Evolutionary conservation across 140 eudicot species (phyloP), one percentile per base, ranked within the genome.

Genomic region (Oenanthe javanica): DNA sequence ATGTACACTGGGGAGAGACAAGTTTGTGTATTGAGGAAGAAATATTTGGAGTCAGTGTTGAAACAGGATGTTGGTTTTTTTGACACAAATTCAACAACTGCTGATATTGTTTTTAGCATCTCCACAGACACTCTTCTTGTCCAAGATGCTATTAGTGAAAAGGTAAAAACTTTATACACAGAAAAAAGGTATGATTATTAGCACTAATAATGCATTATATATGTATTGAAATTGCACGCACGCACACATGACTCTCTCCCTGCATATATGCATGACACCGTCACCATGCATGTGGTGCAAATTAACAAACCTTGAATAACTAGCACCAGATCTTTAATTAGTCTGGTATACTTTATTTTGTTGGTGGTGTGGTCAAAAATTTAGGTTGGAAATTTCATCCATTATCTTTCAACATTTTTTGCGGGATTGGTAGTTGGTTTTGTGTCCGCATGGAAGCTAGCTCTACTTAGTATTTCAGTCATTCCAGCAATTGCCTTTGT

Each of bases 341-440:
- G 25, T 57, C 25, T 57, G 66, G 18, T 57, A 5, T 15, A 57
- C 31, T 27, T 0, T 27, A 31, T n/a, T 0, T 27, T 67, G 16
- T 27, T 67, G 36, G 47, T 64, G 36, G 38, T 66, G 2, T 52
- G 23, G 27, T 77, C 14, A 76, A 10, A n/a, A 10, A 13, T 82
- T 13, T 79, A 94, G 98, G 97, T 94, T 80, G 98, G 97, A 48
- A 92, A 92, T 81, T 94, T 94, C 86, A 94, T 94, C 47, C 98
- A 94, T 85, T 90, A 94, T 70, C 88, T 94, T 1, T 94, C 97
- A 5, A 94, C 98, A 47, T 94, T 94, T 82, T 79, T 94, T 93
- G 96, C 96, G 75, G 98, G 98, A 57, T 84, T 92, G 88, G 97
- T 92, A 90, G 98, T 94, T 57, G 98, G 98, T 77, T 94, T 94